These are phyloP conservation scores for Excoecaria cochinchinensis DNA, from an alignment of 345 rosid genomes.

Conservation along the genomic window DNA sequence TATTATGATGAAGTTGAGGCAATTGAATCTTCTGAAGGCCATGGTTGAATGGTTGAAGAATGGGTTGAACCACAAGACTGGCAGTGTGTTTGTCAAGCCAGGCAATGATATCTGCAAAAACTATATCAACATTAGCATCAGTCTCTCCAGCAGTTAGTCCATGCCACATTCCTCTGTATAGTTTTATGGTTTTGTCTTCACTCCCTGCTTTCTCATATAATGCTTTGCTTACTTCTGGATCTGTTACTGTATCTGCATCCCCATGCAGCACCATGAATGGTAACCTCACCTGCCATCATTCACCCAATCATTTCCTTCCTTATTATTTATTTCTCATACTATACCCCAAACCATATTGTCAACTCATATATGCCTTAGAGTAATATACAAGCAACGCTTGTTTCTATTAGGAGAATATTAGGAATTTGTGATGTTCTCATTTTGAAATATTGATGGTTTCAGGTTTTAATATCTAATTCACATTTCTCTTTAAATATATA, in stretches of 20 bases:
- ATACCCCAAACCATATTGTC: too few species aligned
- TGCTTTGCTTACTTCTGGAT: slow-evolving; percentile 94
- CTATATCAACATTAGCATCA: slow-evolving; percentile 62
- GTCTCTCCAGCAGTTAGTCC: slow-evolving; percentile 83
- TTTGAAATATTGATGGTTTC: too few species aligned
- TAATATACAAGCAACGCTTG: too few species aligned
- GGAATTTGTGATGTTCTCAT: too few species aligned
- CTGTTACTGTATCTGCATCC: slow-evolving; percentile 87
- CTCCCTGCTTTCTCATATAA: slow-evolving; percentile 67
- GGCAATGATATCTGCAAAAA: slow-evolving; percentile 61
- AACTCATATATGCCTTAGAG: too few species aligned
- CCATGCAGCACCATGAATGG: slow-evolving; percentile 94
- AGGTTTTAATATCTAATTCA: too few species aligned
- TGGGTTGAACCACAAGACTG: slow-evolving; percentile 29
- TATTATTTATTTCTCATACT: too few species aligned
- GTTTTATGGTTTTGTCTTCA: slow-evolving; percentile 72
- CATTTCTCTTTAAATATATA: too few species aligned
- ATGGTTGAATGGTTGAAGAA: slow-evolving; percentile 8
- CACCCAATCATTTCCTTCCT: neutral
- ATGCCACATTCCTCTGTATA: slow-evolving; percentile 98
- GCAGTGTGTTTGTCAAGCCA: slow-evolving; percentile 65
- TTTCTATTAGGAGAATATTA: too few species aligned
- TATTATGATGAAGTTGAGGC: neutral
- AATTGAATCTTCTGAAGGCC: slow-evolving; percentile 9
- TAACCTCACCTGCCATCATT: slow-evolving; percentile 52